A percentile compares a stretch with the other conserved stretches of the same genome.
These are phyloP conservation scores for Cyathus olla DNA, from an alignment of 1,284 basidiomycete species.

Conservation along the genomic window DNA sequence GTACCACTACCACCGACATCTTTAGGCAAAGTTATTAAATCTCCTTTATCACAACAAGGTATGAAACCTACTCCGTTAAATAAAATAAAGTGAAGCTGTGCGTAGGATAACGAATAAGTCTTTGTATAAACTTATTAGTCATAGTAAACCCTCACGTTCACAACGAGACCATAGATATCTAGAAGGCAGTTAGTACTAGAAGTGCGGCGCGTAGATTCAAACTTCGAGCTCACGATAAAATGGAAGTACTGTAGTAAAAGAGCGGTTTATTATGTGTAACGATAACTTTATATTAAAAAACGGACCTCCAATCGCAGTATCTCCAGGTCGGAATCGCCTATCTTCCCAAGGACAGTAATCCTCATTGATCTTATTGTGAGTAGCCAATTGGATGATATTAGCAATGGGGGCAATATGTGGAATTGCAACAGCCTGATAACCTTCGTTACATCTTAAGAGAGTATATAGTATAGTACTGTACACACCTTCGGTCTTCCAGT, in stretches of 20 bases:
- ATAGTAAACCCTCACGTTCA: conserved; percentile 54
- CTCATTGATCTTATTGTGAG: conserved; percentile 56
- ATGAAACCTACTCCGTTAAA: conserved; percentile 60
- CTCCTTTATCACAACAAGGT: too few species aligned
- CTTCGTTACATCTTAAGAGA: neutral
- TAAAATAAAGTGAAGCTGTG: conserved; percentile 64
- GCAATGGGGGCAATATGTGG: conserved; percentile 69
- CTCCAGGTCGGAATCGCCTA: conserved; percentile 59
- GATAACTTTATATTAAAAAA: neutral
- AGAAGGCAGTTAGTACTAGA: neutral
- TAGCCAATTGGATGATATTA: conserved; percentile 67
- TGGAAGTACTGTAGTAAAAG: conserved; percentile 55
- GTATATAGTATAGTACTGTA: neutral
- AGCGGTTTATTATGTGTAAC: too few species aligned
- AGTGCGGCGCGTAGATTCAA: neutral
- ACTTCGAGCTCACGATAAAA: conserved; percentile 48
- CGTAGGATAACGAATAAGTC: neutral
- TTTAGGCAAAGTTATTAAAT: conserved; percentile 22
- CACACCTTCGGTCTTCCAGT: conserved; percentile 54
- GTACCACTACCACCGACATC: conserved; percentile 76
- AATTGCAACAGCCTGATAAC: conserved; percentile 70
- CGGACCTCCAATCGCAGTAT: conserved; percentile 47
- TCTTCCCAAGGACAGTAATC: conserved; percentile 49
- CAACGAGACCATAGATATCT: conserved; percentile 83
- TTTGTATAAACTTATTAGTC: neutral